Conservation (phyloP, 345 rosid species). For the Ailanthus altissimus region DNA sequence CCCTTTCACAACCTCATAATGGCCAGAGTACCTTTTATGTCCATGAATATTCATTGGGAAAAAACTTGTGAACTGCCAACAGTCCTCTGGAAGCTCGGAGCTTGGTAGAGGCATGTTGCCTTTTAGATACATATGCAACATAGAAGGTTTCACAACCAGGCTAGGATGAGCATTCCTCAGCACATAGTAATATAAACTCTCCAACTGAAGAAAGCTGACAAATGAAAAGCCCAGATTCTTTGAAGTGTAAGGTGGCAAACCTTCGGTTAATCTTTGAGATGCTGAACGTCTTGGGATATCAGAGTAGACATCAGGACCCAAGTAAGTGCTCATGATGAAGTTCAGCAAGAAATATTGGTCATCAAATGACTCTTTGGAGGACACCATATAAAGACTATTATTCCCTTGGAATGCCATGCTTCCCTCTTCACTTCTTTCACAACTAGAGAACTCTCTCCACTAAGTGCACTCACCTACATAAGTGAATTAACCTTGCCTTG, state of each 20-base stretch:
- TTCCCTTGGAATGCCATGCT: slow-evolving; percentile 24
- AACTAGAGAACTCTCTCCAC: not conserved
- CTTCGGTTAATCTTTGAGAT: slow-evolving; percentile 45
- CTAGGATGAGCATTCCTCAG: slow-evolving; percentile 45
- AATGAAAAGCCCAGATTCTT: slow-evolving; percentile 54
- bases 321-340: slow-evolving; percentile 55
- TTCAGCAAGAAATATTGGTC: not conserved
- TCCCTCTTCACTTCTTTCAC: slow-evolving; percentile 6
- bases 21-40: slow-evolving; percentile 45
- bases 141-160: slow-evolving; percentile 40
- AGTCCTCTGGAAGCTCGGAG: slow-evolving; percentile 26
- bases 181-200: slow-evolving; percentile 51
- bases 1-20: slow-evolving; percentile 50
- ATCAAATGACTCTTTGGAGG: slow-evolving; percentile 19
- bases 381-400: slow-evolving; percentile 22
- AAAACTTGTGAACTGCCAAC: slow-evolving; percentile 41
- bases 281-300: slow-evolving; percentile 62
- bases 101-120: slow-evolving; percentile 40
- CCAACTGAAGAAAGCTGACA: slow-evolving; percentile 45
- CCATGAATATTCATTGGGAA: slow-evolving; percentile 50
- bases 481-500: not conserved
- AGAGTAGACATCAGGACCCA: slow-evolving; percentile 69
- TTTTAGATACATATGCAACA: slow-evolving; percentile 44
- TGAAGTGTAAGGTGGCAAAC: slow-evolving; percentile 51
- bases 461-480: not conserved